A percentile compares a stretch with the other conserved stretches of the same genome.
Conservation (phyloP, 371 early-diverging fungal genomes). For the Haplosporangium sp. region DNA sequence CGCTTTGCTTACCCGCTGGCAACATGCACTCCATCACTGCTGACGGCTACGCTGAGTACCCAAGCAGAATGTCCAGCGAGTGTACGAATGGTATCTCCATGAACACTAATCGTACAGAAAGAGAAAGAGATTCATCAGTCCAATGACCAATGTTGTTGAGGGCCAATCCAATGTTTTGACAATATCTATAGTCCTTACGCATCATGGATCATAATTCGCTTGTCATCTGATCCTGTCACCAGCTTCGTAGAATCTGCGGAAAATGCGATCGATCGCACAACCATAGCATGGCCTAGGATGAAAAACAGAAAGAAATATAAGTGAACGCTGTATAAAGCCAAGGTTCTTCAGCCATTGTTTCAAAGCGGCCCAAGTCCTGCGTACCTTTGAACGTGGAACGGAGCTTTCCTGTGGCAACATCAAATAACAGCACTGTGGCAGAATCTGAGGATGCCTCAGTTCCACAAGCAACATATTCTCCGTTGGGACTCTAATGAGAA, state of each 20-base stretch:
- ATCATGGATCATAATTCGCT: constrained; percentile 85
- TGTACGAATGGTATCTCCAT: constrained; percentile 79
- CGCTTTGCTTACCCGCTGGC: constrained; percentile 65
- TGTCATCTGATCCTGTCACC: constrained; percentile 84
- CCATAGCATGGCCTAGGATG: constrained; percentile 76
- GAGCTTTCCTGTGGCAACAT: constrained; percentile 62
- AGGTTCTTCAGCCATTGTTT: not conserved
- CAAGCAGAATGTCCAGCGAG: constrained; percentile 82
- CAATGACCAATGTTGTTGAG: too few species aligned
- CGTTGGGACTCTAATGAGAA: constrained; percentile 76
- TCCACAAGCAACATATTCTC: constrained; percentile 79
- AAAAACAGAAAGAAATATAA: constrained; percentile 1
- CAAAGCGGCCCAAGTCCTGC: not conserved
- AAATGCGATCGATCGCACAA: constrained; percentile 78
- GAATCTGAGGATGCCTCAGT: constrained; percentile 82
- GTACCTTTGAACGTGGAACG: constrained; percentile 33
- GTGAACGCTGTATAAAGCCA: not conserved
- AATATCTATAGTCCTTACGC: constrained; percentile 57
- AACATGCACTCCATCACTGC: constrained; percentile 77
- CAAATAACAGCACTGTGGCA: constrained; percentile 73
- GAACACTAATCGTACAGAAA: constrained; percentile 43
- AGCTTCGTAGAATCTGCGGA: constrained; percentile 77
- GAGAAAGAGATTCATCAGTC: not conserved
- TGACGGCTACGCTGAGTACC: constrained; percentile 78
- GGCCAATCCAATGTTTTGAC: not conserved